phyloP scores from a whole-genome alignment of 768 basidiomycete genomes.

The Tremella fuciformis region DNA sequence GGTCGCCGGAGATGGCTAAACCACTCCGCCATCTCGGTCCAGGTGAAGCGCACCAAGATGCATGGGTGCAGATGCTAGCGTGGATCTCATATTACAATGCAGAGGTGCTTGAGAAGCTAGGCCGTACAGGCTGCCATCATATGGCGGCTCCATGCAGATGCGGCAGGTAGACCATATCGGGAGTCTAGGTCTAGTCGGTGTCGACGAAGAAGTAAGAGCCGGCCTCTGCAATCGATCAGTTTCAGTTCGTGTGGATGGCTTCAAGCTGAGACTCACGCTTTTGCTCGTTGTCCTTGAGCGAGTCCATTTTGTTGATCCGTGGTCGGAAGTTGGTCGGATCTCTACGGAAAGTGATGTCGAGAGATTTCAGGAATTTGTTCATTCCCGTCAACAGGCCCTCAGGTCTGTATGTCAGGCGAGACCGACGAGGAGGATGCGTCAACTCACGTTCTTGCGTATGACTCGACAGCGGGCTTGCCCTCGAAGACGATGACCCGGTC shows the following conservation, averaged over 20 bases:
- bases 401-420: slow-evolving; percentile 59
- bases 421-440: not conserved
- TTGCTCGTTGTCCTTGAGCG: slow-evolving; percentile 55
- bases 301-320: slow-evolving; percentile 56
- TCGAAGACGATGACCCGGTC: slow-evolving; percentile 63
- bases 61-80: too few species aligned
- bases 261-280: slow-evolving; percentile 36
- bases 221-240: slow-evolving; percentile 10
- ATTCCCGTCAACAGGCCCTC: slow-evolving; percentile 93
- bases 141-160: too few species aligned
- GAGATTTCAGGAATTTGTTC: slow-evolving; percentile 92
- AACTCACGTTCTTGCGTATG: slow-evolving; percentile 84
- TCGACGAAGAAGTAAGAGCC: slow-evolving; percentile 49
- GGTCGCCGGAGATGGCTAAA: too few species aligned
- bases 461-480: slow-evolving; percentile 71
- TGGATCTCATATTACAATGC: too few species aligned
- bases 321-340: slow-evolving; percentile 70
- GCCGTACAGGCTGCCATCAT: too few species aligned
- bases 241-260: not conserved
- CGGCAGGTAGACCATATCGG: too few species aligned
- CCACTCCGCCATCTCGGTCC: too few species aligned
- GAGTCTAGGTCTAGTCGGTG: slow-evolving; percentile 19
- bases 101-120: too few species aligned
- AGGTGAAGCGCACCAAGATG: too few species aligned
- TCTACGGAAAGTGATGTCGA: slow-evolving; percentile 96